A percentile compares a stretch with the other conserved stretches of the same genome.
phyloP scores from a whole-genome alignment of 306 rosid genomes.

The Cicer yamashitae region DNA sequence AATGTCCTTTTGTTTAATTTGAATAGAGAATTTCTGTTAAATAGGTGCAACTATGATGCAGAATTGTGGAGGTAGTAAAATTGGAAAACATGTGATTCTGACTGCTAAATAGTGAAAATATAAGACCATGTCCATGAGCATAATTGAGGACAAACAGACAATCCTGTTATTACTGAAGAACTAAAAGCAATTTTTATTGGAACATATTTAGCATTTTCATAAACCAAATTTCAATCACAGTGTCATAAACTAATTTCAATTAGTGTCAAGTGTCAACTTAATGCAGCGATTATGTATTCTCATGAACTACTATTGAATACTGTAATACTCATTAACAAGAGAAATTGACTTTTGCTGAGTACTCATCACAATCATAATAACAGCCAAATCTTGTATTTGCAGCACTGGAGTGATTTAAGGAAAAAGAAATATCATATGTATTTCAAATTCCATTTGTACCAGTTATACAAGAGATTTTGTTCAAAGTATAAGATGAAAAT shows the following conservation, averaged over 20 bases:
- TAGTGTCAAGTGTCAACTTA: neutral
- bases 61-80: neutral
- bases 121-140: neutral
- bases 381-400: neutral
- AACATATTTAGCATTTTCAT: neutral
- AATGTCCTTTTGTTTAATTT: neutral
- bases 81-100: neutral
- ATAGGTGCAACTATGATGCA: neutral
- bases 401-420: conserved; percentile 8
- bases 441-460: conserved; percentile 1
- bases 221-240: neutral
- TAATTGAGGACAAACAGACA: neutral
- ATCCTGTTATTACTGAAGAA: neutral
- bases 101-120: neutral
- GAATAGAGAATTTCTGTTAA: neutral
- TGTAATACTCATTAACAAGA: neutral
- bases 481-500: conserved; percentile 7
- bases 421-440: neutral
- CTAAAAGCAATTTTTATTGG: neutral
- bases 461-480: conserved; percentile 24
- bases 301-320: conserved; percentile 4
- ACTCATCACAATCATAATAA: neutral
- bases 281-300: neutral
- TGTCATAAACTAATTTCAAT: neutral
- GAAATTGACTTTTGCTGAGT: neutral